Conservation (phyloP, 306 rosid genomes). For the Cucurbita maxima region DNA sequence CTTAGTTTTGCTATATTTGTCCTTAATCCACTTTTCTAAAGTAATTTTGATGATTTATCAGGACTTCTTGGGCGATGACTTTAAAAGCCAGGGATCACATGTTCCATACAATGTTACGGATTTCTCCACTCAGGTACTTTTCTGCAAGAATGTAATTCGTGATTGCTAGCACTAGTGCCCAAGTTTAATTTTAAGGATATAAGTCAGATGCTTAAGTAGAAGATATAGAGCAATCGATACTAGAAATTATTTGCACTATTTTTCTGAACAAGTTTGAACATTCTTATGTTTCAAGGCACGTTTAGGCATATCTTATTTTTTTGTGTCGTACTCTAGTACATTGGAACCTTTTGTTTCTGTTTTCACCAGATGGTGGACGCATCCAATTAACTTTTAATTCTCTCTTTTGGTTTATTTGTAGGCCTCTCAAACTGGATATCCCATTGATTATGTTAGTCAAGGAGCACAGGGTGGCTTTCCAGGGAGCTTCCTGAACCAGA, state of each 20-base stretch:
- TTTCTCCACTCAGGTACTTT: slow-evolving; percentile 77
- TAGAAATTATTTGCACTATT: background rate
- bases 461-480: slow-evolving; percentile 94
- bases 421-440: slow-evolving; percentile 97
- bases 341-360: too few species aligned
- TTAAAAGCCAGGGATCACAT: slow-evolving; percentile 98
- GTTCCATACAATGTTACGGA: slow-evolving; percentile 92
- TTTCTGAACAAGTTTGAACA: background rate
- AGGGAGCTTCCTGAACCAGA: slow-evolving; percentile 83
- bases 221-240: background rate
- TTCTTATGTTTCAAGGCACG: background rate
- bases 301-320: background rate
- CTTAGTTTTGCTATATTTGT: slow-evolving; percentile 2
- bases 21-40: background rate
- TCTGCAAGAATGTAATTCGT: background rate
- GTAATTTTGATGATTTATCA: slow-evolving; percentile 6
- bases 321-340: background rate
- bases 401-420: slow-evolving; percentile 9
- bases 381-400: too few species aligned
- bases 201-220: background rate
- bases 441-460: slow-evolving; percentile 84
- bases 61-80: slow-evolving; percentile 99
- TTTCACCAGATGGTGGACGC: too few species aligned
- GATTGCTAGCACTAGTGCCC: background rate
- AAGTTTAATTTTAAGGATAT: background rate